Evolutionary conservation across 176 grass and related monocot species (phyloP), one percentile per base, ranked within the genome.

Genomic region (Dendrocalamus sinicus): DNA sequence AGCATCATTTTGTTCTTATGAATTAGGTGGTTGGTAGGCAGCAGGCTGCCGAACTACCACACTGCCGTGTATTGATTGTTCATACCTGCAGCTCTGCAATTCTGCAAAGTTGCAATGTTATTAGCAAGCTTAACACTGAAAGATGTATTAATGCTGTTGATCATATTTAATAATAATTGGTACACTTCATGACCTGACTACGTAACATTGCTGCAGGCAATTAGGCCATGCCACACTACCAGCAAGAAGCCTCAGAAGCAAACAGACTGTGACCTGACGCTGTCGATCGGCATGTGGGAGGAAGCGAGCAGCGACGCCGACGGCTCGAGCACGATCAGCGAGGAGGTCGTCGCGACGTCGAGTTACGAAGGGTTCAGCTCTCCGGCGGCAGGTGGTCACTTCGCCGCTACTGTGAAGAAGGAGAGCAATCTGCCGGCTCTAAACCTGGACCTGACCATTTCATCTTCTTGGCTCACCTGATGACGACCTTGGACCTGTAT

Each of bases 371-470:
- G 37, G 0, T 46, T 82, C 54, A 68, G 69, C 41, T 54, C 84
- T 11, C 40, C 86, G 23, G 46, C 50, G 68, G 54, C 71, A 30
- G 26, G 59, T 2, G 65, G 15, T 60, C 67, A 20, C 46, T 32
- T 43, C 13, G 50, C 24, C 48, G 41, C n/a, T 15, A n/a, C 51
- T 0, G 46, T 60, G 44, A 54, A 70, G 43, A 53, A 79, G 53
- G 73, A 54, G 73, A 78, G 73, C 54, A 19, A 12, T 39, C 32
- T 28, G 55, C 73, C 54, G n/a, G 40, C 54, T 39, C 67, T 95
- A 71, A 95, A 92, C 79, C 74, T 95, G n/a, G 86, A 92, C 59
- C 75, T 95, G 19, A 84, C 79, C 54, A 86, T 95, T 46, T 92
- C 93, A 28, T 87, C 88, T 11, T 92, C 90, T 24, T 92, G 93